Base-by-base conservation (phyloP, 1,139 yeast species). In the Blastobotrys ciferrii region DNA sequence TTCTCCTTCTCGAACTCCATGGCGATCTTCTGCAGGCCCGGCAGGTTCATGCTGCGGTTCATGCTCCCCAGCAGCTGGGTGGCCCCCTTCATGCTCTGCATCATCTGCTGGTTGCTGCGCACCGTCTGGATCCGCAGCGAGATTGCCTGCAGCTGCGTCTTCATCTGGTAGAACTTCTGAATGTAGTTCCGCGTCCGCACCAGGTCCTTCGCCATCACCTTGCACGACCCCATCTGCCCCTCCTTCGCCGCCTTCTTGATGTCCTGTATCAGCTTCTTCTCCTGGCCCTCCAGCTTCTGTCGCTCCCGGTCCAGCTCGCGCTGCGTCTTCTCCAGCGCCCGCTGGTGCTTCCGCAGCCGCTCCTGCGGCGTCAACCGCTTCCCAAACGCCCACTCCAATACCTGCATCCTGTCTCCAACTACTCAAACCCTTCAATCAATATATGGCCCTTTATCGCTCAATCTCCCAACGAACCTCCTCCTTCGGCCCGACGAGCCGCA, bases 301-400 rank as follows among this genome's bases (percentile, higher is more conserved):
- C 88, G 81, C 67, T 92, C 99, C 52, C 98, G 74, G 38, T 87
- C 87, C 47, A 92, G 74, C 63, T 94, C 98, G 46, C 98, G 75
- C 67, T 89, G 97, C 0, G 98, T 89, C 59, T 92, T 82, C 62
- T 92, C 98, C 37, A 92, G 74, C 2, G 96, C 94, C 50, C 98
- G 74, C 71, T 92, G 98, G 68, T 92, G 95, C 81, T 86, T 89
- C 58, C 97, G 82, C 63, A 92, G 80, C 65, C 91, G 77, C 70
- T 92, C 98, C 64, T 89, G 97, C 5, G 98, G 98, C 43, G 98
- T 89, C 58, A 87, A 72, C 65, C 84, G 80, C 75, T 89, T 87
- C 13, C 98, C 98, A 70, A 92, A 92, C 23, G 88, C 89, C 98
- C 98, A 92, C 64, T 89, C 95, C 59, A 91, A 78, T 59, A 89